Conservation (phyloP, 202 grass and related monocot genomes). For the Hordeum pubiflorum region DNA sequence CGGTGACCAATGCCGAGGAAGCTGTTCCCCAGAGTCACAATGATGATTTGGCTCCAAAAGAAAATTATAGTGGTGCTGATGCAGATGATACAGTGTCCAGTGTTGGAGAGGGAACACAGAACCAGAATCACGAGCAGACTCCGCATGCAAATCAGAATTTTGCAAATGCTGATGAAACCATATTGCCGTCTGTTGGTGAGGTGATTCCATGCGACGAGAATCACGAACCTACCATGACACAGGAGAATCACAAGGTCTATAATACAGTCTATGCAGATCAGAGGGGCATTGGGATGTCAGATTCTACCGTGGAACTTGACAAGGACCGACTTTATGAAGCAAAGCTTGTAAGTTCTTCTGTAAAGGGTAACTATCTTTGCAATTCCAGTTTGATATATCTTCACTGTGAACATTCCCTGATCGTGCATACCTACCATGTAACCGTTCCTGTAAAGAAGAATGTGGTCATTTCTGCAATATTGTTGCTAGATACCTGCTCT, state of each 20-base stretch:
- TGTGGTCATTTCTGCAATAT: neutral
- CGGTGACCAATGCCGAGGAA: constrained; percentile 34
- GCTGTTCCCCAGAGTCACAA: constrained; percentile 24
- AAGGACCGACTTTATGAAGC: constrained; percentile 45
- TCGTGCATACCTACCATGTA: neutral
- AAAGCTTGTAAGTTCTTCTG: constrained; percentile 58
- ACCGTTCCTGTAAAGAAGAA: constrained; percentile 11
- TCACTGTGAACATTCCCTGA: neutral
- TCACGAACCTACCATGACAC: constrained; percentile 29
- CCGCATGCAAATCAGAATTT: constrained; percentile 19
- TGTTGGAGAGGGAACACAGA: constrained; percentile 25
- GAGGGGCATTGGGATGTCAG: constrained; percentile 44
- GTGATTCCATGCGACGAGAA: constrained; percentile 15
- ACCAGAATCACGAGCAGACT: constrained; percentile 29
- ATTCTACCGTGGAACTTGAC: constrained; percentile 56
- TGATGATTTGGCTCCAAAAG: constrained; percentile 28
- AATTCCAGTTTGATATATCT: neutral
- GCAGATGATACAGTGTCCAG: constrained; percentile 33
- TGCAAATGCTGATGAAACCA: constrained; percentile 8
- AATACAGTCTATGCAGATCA: constrained; percentile 37
- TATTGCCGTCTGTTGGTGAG: constrained; percentile 31
- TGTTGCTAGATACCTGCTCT: neutral
- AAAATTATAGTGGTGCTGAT: constrained; percentile 32
- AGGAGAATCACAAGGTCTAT: constrained; percentile 22
- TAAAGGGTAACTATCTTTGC: neutral